These are phyloP conservation scores for Pythium phragmiticola DNA, from an alignment of 352 stramenopile species.

Conservation along the genomic window DNA sequence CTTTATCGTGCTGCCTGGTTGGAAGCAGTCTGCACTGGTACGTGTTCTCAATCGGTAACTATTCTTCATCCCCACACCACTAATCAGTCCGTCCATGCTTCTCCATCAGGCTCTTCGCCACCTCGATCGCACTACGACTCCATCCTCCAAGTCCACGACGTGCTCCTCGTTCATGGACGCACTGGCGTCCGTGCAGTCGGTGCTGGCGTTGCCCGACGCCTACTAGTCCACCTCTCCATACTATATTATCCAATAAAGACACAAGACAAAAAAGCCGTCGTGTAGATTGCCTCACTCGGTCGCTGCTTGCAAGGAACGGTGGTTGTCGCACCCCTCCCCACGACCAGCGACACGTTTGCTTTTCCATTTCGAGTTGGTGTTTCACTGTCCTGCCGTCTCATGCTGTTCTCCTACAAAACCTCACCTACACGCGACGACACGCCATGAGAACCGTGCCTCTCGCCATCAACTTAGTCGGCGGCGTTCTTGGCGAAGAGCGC, in stretches of 20 bases:
- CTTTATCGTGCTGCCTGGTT: conserved; percentile 31
- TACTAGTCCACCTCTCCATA: conserved; percentile 2
- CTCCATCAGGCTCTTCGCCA: conserved; percentile 3
- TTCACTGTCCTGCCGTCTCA: background rate
- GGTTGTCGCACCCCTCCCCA: background rate
- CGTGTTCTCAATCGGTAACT: background rate
- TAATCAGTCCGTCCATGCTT: background rate
- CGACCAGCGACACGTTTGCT: too few relatives aligned
- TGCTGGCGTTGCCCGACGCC: conserved; percentile 28
- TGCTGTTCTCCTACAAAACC: background rate
- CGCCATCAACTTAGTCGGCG: conserved; percentile 52
- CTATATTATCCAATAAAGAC: background rate
- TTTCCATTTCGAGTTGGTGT: too few relatives aligned
- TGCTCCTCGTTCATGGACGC: conserved; percentile 16
- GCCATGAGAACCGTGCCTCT: too few relatives aligned
- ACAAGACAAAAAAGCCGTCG: background rate
- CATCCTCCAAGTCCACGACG: background rate
- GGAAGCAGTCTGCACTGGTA: conserved; percentile 34
- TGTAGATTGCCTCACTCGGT: conserved; percentile 10
- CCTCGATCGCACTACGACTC: background rate
- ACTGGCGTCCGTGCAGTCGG: conserved; percentile 27
- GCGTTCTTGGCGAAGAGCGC: conserved; percentile 82
- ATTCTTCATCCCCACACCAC: background rate
- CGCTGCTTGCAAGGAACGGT: background rate
- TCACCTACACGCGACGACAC: too few relatives aligned